phyloP scores from a whole-genome alignment of 2,329 filamentous ascomycete genomes.

The Verticillium alfalfae region DNA sequence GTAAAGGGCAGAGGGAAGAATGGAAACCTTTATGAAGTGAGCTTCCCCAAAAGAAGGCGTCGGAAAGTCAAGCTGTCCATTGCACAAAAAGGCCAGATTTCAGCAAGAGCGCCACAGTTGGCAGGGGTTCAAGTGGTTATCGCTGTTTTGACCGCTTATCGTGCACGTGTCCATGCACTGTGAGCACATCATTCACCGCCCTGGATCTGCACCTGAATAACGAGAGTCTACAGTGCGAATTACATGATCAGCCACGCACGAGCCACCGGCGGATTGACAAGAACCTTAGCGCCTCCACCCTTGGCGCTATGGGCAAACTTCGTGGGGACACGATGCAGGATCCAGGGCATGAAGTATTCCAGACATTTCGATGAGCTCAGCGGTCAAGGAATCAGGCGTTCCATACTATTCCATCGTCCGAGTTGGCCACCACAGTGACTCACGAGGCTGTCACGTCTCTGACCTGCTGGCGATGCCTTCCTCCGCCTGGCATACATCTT shows the following conservation, averaged over 20 bases:
- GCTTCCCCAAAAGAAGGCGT: conserved; percentile 24
- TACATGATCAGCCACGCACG: neutral
- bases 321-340: neutral
- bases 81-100: conserved; percentile 45
- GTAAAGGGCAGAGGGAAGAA: conserved; percentile 13
- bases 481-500: neutral
- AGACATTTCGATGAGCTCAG: neutral
- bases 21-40: conserved; percentile 27
- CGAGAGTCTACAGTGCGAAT: neutral
- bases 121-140: neutral
- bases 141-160: neutral
- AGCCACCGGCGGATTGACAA: neutral
- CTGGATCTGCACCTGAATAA: neutral
- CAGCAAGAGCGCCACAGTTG: conserved; percentile 25
- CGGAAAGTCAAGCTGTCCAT: conserved; percentile 39
- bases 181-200: neutral
- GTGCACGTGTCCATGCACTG: neutral
- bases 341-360: neutral
- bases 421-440: neutral
- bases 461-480: neutral
- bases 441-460: neutral
- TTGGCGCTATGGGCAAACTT: neutral
- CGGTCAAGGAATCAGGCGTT: neutral
- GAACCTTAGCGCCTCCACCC: neutral
- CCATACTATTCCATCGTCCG: neutral